These are phyloP conservation scores for Spergularia azorica DNA, from an alignment of 179 eudicot species.

Conservation along the genomic window DNA sequence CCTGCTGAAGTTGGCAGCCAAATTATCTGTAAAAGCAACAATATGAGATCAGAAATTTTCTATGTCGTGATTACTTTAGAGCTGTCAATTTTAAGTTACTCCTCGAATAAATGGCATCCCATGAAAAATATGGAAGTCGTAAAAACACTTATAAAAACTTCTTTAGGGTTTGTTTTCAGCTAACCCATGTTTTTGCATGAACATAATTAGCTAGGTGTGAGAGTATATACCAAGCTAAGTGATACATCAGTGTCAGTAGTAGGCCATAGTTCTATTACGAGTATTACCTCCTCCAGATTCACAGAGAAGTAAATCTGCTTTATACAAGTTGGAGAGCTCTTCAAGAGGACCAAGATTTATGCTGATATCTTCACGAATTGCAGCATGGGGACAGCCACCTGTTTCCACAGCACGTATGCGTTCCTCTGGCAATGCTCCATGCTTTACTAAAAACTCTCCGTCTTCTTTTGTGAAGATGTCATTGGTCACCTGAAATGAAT, in stretches of 20 bases:
- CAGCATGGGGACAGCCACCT: slow-evolving; percentile 99
- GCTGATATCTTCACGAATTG: slow-evolving; percentile 98
- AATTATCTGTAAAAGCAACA: slow-evolving; percentile 59
- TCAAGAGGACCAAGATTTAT: slow-evolving; percentile 97
- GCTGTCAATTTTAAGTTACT: not conserved
- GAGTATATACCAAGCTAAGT: not conserved
- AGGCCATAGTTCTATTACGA: not conserved
- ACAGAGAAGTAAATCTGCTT: slow-evolving; percentile 89
- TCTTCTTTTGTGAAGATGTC: slow-evolving; percentile 98
- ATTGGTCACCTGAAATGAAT: slow-evolving; percentile 71
- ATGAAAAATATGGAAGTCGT: not conserved
- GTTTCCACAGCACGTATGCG: slow-evolving; percentile 98
- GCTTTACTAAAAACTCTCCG: slow-evolving; percentile 91
- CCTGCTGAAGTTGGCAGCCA: slow-evolving; percentile 98
- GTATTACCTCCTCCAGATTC: slow-evolving; percentile 98
- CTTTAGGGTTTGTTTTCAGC: too few species aligned
- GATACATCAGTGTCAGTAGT: not conserved
- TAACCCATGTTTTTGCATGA: not conserved
- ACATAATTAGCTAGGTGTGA: not conserved
- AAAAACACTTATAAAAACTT: not conserved
- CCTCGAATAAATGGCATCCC: not conserved
- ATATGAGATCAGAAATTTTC: not conserved
- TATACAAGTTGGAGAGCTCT: slow-evolving; percentile 86
- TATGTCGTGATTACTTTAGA: not conserved
- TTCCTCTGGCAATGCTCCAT: slow-evolving; percentile 96